Base-by-base conservation (phyloP, 805 yeast species). In the Nakazawaea siamensis region DNA sequence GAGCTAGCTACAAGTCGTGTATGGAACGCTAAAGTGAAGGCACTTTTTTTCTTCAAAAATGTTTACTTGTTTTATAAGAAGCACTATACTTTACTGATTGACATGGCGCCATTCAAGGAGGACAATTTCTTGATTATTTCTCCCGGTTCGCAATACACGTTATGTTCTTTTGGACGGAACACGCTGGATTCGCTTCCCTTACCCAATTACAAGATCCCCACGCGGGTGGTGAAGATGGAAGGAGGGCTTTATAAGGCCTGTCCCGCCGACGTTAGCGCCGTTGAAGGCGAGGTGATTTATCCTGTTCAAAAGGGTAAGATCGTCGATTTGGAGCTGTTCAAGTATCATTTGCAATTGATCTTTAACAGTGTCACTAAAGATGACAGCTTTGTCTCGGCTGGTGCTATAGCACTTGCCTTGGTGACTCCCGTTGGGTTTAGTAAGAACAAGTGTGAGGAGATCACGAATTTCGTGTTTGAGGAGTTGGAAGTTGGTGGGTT, bases 401-500 rank as follows among this genome's bases (percentile, higher is more conserved):
- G 57, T 4, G 76, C 73, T 49, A 70, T 86, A 24, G 92, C 95
- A 5, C 58, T 90, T 35, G 56, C 84, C 27, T 51, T 90, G 29
- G 65, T 86, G 1, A 66, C 80, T 3, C 76, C 86, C 15, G 55
- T 74, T 12, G 63, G 68, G 16, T 88, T 95, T 90, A 71, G 82
- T 2, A 76, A 79, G 31, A 45, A 62, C 2, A 73, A 77, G 38
- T 55, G 80, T 18, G 97, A 90, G 55, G 53, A 54, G 11, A 66
- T 88, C 29, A 76, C 94, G 11, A 77, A 79, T 47, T 84, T 77
- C 49, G 76, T 74, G 6, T 80, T 88, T 52, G 95, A 87, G 53
- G 58, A 65, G 10, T 60, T 85, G 47, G 80, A 80, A 36, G 63
- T 86, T 34, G 77, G 81, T 9, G 90, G 82, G 0, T 73, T 88